A percentile compares a stretch with the other conserved stretches of the same genome.
Conservation (phyloP, 2,329 filamentous ascomycete species). For the Hirsutella rhossiliensis region DNA sequence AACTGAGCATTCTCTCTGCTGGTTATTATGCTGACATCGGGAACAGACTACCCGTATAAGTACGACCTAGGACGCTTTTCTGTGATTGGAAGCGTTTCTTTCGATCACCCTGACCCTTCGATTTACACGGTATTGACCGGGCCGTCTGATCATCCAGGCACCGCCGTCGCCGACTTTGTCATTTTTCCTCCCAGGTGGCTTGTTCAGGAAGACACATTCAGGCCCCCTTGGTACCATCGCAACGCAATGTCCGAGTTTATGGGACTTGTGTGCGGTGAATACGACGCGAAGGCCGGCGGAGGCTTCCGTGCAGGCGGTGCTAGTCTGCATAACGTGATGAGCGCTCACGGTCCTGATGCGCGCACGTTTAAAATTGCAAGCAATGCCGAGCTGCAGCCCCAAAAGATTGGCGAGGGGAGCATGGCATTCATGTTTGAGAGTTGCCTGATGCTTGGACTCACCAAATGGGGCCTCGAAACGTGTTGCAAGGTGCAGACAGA, state of each 20-base stretch:
- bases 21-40: too few species aligned
- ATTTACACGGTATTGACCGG: constrained; percentile 65
- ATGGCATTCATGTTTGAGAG: constrained; percentile 63
- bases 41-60: constrained; percentile 57
- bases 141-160: constrained; percentile 45
- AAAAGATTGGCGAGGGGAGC: constrained; percentile 47
- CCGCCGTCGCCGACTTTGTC: constrained; percentile 59
- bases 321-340: constrained; percentile 59
- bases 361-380: constrained; percentile 43
- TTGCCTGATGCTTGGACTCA: constrained; percentile 57
- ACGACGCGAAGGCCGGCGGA: constrained; percentile 48
- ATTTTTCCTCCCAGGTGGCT: constrained; percentile 64
- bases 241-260: constrained; percentile 58
- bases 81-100: constrained; percentile 59
- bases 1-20: too few species aligned
- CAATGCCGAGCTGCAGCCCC: constrained; percentile 38
- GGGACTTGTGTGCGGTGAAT: constrained; percentile 44
- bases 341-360: constrained; percentile 51
- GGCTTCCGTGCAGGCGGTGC: constrained; percentile 48
- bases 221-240: constrained; percentile 61
- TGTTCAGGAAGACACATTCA: constrained; percentile 57
- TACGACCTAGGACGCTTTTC: constrained; percentile 72
- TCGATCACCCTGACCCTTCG: constrained; percentile 67
- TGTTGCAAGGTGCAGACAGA: constrained; percentile 42
- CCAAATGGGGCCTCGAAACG: constrained; percentile 52